phyloP scores from a whole-genome alignment of 2,329 filamentous ascomycete species.

The Trichoderma sp. region DNA sequence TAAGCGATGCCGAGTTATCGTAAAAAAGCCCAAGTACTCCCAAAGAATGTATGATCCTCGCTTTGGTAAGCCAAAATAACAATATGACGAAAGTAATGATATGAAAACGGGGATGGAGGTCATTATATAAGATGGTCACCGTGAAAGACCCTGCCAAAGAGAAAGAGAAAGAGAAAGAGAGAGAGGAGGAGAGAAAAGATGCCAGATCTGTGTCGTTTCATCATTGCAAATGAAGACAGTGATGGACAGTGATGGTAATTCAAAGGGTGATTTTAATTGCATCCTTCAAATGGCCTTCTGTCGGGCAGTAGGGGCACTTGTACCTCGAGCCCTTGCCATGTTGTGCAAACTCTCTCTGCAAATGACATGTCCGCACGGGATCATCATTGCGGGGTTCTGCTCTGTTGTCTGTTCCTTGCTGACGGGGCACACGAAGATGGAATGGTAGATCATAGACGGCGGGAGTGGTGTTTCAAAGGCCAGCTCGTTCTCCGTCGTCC shows the following conservation, averaged over 20 bases:
- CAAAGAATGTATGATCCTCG: not conserved
- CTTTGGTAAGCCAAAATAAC: constrained; percentile 5
- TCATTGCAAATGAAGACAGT: not conserved
- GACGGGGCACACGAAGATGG: constrained; percentile 96
- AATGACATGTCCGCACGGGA: constrained; percentile 93
- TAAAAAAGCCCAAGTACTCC: not conserved
- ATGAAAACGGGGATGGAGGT: not conserved
- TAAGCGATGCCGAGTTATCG: not conserved
- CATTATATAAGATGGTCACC: not conserved
- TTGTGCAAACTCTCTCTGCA: constrained; percentile 79
- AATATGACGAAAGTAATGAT: not conserved
- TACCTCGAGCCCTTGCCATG: constrained; percentile 74
- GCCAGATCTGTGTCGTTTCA: not conserved
- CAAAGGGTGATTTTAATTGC: constrained; percentile 71
- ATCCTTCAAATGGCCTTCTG: constrained; percentile 75
- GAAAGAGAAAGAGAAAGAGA: not conserved
- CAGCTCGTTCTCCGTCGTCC: constrained; percentile 89
- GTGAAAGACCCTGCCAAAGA: not conserved
- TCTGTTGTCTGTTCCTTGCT: constrained; percentile 96
- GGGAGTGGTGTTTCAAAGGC: constrained; percentile 72
- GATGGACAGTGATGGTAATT: not conserved
- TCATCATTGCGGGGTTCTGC: constrained; percentile 92
- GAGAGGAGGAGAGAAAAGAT: not conserved
- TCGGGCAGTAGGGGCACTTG: constrained; percentile 96
- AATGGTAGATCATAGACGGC: constrained; percentile 73